phyloP scores from a whole-genome alignment of 805 yeast species.

The Metschnikowia koreensis region DNA sequence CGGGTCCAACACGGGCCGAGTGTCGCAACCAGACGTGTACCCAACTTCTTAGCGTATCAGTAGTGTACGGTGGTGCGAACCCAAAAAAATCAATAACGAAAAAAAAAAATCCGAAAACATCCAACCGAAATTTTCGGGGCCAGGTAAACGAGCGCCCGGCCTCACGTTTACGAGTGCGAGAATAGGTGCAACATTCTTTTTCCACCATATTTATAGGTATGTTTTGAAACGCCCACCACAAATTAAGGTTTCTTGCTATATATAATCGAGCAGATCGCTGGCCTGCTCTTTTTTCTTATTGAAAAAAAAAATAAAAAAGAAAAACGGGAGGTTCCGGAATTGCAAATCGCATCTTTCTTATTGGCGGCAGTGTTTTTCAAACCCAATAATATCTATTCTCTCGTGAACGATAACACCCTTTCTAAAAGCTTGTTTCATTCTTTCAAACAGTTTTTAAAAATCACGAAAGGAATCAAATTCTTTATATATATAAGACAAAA shows the following conservation, averaged over 20 bases:
- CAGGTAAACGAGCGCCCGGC: slow-evolving; percentile 6
- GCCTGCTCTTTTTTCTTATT: background rate
- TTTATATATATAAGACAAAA: no score
- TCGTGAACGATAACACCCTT: background rate
- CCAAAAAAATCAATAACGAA: slow-evolving; percentile 10
- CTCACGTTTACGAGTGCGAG: slow-evolving; percentile 8
- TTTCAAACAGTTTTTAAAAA: no score
- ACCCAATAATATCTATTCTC: background rate
- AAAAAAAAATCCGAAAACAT: background rate
- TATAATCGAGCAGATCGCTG: background rate
- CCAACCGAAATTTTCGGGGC: slow-evolving; percentile 1
- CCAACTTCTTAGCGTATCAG: slow-evolving; percentile 10
- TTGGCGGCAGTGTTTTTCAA: background rate
- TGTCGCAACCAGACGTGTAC: slow-evolving; percentile 3
- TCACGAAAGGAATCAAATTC: no score
- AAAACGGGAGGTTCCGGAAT: no score
- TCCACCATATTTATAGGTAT: slow-evolving; percentile 6
- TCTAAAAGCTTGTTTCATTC: no score
- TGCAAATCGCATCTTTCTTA: background rate
- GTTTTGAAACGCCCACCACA: slow-evolving; percentile 2
- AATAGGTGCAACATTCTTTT: slow-evolving; percentile 10
- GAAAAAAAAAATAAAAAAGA: background rate
- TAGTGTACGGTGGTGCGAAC: slow-evolving; percentile 13
- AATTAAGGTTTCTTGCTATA: slow-evolving; percentile 1
- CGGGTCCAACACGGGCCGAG: background rate